Base-by-base conservation (phyloP, 1,284 basidiomycete species). In the Phenoliferia sp. region DNA sequence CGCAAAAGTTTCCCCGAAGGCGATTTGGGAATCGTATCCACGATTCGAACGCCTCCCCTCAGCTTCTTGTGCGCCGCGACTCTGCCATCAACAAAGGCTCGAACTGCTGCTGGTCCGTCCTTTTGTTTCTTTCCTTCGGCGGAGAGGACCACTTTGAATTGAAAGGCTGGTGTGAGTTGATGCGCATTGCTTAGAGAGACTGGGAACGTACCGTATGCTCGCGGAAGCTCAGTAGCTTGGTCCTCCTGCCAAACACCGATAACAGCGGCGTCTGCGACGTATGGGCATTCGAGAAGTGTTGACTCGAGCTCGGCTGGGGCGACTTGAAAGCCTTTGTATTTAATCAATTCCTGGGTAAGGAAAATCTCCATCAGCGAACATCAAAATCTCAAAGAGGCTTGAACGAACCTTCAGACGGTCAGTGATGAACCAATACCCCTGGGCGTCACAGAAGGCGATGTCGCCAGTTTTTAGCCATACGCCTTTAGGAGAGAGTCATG, bases 51-150 rank as follows among this genome's bases (percentile, higher is more conserved):
- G 17, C 69, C 63, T 16, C 80, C 79, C 15, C 78, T 66, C 10
- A 80, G 69, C 29, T 76, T 73, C 69, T 79, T 80, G 74, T 79
- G 79, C 48, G 75, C 75, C 9, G 79, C 77, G 7, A 80, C 76
- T 58, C 76, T 74, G 22, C 60, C 66, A 1, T 72, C 73, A 26
- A 79, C 73, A 76, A 76, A 80, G 3, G 69, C 67, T 57, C 76
- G 63, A 44, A 80, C 76, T 36, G 73, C 69, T 5, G 59, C 56
- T 5, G 61, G 31, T 50, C 74, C 71, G 59, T 79, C 74, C 26
- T 63, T 52, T 48, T 55, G 67, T 59, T 74, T 59, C 56, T 73
- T 74, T 26, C 64, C 64, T 28, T 72, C 68, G 6, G 71, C 72
- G 3, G 65, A 69, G 3, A 69, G 63, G 0, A 75, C 70, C 29